A percentile compares a stretch with the other conserved stretches of the same genome.
These are phyloP conservation scores for Geoglossum cookeanum DNA, from an alignment of 2,329 filamentous ascomycete species.

Conservation along the genomic window DNA sequence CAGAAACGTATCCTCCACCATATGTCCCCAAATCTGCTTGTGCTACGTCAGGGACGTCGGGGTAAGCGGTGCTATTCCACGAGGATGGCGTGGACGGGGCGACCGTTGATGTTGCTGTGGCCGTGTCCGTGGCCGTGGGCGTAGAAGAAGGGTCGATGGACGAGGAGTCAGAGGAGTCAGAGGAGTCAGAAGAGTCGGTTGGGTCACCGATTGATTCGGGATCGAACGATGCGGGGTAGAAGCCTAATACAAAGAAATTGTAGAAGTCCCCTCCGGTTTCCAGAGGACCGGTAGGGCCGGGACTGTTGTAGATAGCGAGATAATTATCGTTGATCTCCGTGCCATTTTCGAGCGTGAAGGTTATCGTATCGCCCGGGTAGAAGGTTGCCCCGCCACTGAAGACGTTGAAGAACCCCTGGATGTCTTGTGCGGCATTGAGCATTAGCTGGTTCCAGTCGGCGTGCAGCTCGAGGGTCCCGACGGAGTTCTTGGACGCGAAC, in stretches of 20 bases:
- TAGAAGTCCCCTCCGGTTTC: slow-evolving; percentile 24
- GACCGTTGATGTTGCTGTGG: slow-evolving; percentile 5
- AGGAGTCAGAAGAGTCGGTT: slow-evolving; percentile 4
- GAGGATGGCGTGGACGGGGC: background rate
- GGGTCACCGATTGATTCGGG: slow-evolving; percentile 4
- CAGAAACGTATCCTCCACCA: slow-evolving; percentile 7
- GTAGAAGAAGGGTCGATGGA: slow-evolving; percentile 1
- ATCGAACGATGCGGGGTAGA: slow-evolving; percentile 9
- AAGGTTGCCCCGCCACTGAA: slow-evolving; percentile 18
- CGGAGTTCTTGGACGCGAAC: slow-evolving; percentile 18
- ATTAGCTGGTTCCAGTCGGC: slow-evolving; percentile 25
- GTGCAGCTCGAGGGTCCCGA: slow-evolving; percentile 21
- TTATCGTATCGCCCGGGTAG: slow-evolving; percentile 19
- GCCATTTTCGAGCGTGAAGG: slow-evolving; percentile 15
- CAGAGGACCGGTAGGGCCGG: slow-evolving; percentile 14
- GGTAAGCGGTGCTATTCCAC: slow-evolving; percentile 7
- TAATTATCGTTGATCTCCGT: slow-evolving; percentile 9
- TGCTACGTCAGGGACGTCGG: slow-evolving; percentile 8
- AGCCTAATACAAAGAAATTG: slow-evolving; percentile 24
- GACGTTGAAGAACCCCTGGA: slow-evolving; percentile 11
- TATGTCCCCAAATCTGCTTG: slow-evolving; percentile 8
- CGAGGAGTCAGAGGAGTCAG: slow-evolving; percentile 2
- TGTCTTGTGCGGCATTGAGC: slow-evolving; percentile 13
- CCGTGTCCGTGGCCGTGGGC: slow-evolving; percentile 3
- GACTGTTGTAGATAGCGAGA: slow-evolving; percentile 12